Percentiles rank a stretch among this genome's conserved stretches.
These are phyloP conservation scores for Epithele typhae DNA, from an alignment of 768 basidiomycete species.

Conservation along the genomic window DNA sequence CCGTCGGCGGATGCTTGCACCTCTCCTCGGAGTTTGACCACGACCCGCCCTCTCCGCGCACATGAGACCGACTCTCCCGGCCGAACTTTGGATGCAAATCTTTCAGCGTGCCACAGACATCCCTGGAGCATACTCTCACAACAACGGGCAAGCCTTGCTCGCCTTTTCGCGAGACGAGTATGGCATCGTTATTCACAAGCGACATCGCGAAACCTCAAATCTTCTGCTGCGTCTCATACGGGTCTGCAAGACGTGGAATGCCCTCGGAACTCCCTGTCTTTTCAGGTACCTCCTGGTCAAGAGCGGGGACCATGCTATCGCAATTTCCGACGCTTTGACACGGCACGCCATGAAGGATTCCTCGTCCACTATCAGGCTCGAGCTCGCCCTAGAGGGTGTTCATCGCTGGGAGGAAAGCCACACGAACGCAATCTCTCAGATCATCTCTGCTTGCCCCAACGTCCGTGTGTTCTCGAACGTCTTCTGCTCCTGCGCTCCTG, in stretches of 20 bases:
- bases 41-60: background rate
- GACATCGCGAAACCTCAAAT: conserved; percentile 12
- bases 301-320: conserved; percentile 13
- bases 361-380: conserved; percentile 10
- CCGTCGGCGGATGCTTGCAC: too few relatives aligned
- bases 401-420: conserved; percentile 13
- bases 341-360: background rate
- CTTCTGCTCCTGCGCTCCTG: conserved; percentile 6
- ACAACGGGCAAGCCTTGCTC: conserved; percentile 1
- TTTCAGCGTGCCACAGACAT: conserved; percentile 12
- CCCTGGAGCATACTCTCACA: conserved; percentile 10
- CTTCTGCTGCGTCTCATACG: conserved; percentile 9
- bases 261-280: conserved; percentile 8
- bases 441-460: conserved; percentile 12
- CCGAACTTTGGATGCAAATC: conserved; percentile 15
- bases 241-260: conserved; percentile 16
- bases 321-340: conserved; percentile 3
- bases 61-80: background rate
- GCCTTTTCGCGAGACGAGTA: conserved; percentile 12
- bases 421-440: conserved; percentile 6
- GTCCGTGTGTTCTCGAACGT: conserved; percentile 15
- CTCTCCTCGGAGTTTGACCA: too few relatives aligned
- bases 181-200: conserved; percentile 11
- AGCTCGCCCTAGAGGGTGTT: conserved; percentile 16
- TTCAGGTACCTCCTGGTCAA: conserved; percentile 15